Evolutionary conservation across 2,329 filamentous ascomycete genomes (phyloP), one percentile per base, ranked within the genome.

Genomic region (Pyrenophora teres): DNA sequence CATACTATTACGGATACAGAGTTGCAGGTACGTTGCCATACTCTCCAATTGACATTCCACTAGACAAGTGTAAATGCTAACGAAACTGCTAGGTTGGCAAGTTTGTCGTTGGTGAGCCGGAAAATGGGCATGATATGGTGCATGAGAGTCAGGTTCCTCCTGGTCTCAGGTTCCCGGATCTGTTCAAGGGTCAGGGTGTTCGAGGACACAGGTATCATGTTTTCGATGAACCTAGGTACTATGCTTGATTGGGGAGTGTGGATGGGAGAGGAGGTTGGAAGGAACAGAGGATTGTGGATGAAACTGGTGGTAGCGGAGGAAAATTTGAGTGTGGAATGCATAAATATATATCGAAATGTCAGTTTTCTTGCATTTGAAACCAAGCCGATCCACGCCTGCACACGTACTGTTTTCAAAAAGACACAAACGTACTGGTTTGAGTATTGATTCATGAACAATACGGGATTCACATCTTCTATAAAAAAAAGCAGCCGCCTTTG

Each of bases 1-100:
- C 87, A 87, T 63, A 95, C 90, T 1, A 97, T 99, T 63, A 99
- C 94, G 10, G 94, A 99, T 71, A 99, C 94, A 2, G 94, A 99
- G 77, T 81, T 99, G 48, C 94, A 99, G 80, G 89, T 86, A 77
- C 67, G 78, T 40, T 16, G 35, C 23, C 19, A 27, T 23, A 12
- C 27, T 19, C 8, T 18, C 31, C 41, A n/a, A 2, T 6, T n/a
- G 2, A 6, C 8, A 8, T 16, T 4, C 2, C 10, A 5, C 15
- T 5, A 18, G 42, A 13, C 50, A 48, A 40, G 48, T 33, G 4
- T 1, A 19, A 2, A 10, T 32, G 3, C 27, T 30, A 30, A 30
- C 5, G 4, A 30, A 30, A 30, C 16, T 30, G 33, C 25, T 61
- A 87, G 84, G 78, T 96, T 27, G 94, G 90, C 63, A 97, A 97